Base-by-base conservation (phyloP, 116 monocot genomes). In the Zostera marina region DNA sequence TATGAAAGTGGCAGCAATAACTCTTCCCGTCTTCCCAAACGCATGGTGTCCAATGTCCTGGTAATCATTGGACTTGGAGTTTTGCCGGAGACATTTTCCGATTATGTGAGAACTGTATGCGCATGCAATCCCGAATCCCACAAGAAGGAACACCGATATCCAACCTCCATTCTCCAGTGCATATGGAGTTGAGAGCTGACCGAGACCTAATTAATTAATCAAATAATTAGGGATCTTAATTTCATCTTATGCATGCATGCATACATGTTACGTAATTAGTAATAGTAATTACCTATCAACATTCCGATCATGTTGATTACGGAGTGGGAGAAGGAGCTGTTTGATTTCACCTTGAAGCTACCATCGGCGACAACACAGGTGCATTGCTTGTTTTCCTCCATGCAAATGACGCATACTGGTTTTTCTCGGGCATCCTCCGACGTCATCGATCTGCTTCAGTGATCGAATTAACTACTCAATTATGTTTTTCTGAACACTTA, bases 291-390 rank as follows among this genome's bases (percentile, higher is more conserved):
- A n/a, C 88, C 88, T 70, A 88, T 83, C 7, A 88, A 73, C 88
- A 88, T 83, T 22, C 80, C 83, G 1, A 78, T 65, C 83, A 83
- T 88, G 77, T 88, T 88, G 78, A 88, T 73, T 16, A 80, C 83
- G 9, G 88, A 83, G 44, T 83, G 83, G 58, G 60, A 25, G 65
- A 83, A 83, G 48, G 88, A 88, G 75, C 83, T 82, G 49, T 57
- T 65, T 3, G 66, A 60, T 64, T 79, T 73, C 7, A 56, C 47
- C 41, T 58, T 71, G 48, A 68, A 70, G 2, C 58, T 59, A 15
- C 15, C 22, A 39, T 44, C 43, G 4, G 23, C 54, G 1, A 21
- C 21, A 15, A 47, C 23, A 13, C 83, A 83, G 61, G 67, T 70
- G 53, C 76, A 75, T 11, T 26, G 54, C 60, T 73, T 77, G 68